A percentile compares a stretch with the other conserved stretches of the same genome.
Conservation (phyloP, 306 rosid species). For the Rubus parviflorus region DNA sequence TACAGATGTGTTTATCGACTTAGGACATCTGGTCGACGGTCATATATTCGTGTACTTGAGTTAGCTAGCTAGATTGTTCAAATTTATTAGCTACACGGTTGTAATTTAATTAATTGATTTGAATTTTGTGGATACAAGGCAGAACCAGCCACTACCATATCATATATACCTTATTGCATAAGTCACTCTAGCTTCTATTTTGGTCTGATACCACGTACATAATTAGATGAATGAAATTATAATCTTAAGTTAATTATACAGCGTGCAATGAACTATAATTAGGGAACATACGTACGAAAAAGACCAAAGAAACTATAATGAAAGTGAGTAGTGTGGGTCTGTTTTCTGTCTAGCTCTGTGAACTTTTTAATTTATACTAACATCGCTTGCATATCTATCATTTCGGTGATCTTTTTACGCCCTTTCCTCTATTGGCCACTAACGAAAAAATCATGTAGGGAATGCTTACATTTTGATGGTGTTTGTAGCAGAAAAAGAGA, state of each 20-base stretch:
- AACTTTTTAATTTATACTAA: neutral
- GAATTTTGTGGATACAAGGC: neutral
- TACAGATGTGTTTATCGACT: neutral
- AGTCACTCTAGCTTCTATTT: neutral
- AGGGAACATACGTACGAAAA: neutral
- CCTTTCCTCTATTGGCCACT: constrained; percentile 10
- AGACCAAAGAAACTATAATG: neutral
- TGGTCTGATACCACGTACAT: no score
- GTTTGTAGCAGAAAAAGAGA: neutral
- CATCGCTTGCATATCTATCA: neutral
- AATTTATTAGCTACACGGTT: neutral
- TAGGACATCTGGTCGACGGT: neutral
- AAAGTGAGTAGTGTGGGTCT: neutral
- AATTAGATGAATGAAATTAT: neutral
- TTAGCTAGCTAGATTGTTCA: neutral
- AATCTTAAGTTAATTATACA: neutral
- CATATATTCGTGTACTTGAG: neutral
- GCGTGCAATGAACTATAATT: constrained; percentile 16
- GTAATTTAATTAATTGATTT: neutral
- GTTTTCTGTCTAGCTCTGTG: neutral
- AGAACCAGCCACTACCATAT: neutral
- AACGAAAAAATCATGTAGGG: constrained; percentile 16
- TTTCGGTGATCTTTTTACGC: neutral
- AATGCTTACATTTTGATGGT: neutral
- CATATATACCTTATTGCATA: neutral